phyloP scores from a whole-genome alignment of 2,329 filamentous ascomycete species.

The Aspergillus fischeri region DNA sequence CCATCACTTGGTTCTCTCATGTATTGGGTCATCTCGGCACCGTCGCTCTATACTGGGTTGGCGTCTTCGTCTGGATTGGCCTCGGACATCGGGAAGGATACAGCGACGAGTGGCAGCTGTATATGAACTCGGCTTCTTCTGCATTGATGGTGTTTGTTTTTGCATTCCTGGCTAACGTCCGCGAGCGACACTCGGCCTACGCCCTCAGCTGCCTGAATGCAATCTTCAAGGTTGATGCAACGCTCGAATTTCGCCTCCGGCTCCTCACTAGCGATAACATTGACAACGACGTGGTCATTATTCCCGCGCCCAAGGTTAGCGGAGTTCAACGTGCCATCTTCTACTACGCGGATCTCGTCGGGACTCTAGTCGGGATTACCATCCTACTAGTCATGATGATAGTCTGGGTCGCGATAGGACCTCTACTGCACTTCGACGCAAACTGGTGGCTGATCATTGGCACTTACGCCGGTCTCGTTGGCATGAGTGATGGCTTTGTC shows the following conservation, averaged over 20 bases:
- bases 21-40: conserved; percentile 1
- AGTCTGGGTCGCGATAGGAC: conserved; percentile 39
- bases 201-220: conserved; percentile 13
- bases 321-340: conserved; percentile 36
- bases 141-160: conserved; percentile 41
- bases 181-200: conserved; percentile 17
- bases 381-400: conserved; percentile 35
- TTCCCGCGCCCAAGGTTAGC: conserved; percentile 27
- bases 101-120: conserved; percentile 5
- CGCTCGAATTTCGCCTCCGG: conserved; percentile 14
- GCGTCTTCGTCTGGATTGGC: conserved; percentile 2
- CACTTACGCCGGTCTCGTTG: conserved; percentile 45
- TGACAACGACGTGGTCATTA: conserved; percentile 31
- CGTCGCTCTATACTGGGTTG: background rate
- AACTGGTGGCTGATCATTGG: conserved; percentile 48
- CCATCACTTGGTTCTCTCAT: background rate
- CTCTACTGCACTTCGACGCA: conserved; percentile 34
- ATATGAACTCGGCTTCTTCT: conserved; percentile 40
- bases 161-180: conserved; percentile 19
- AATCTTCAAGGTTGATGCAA: conserved; percentile 17
- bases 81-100: background rate
- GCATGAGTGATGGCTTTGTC: conserved; percentile 43
- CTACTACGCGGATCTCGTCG: conserved; percentile 36
- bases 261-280: conserved; percentile 13
- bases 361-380: conserved; percentile 36